A percentile compares a stretch with the other conserved stretches of the same genome.
These are phyloP conservation scores for Aspergillus homomorphus DNA, from an alignment of 495 filamentous ascomycete genomes.

Conservation along the genomic window DNA sequence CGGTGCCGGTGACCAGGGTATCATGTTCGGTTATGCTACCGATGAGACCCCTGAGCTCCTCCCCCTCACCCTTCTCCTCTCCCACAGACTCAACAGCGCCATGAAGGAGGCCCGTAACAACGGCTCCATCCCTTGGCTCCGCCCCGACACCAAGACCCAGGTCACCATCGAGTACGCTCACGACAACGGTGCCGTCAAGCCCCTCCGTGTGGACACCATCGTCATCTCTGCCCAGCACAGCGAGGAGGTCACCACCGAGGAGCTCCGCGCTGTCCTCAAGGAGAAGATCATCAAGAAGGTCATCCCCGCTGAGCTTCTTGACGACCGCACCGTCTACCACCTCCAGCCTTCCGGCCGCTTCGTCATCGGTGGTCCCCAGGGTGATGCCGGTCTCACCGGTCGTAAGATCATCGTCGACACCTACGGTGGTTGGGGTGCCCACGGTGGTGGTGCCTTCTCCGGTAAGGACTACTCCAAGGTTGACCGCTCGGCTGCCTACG, in stretches of 20 bases:
- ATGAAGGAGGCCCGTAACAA: slow-evolving; percentile 86
- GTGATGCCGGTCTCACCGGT: slow-evolving; percentile 97
- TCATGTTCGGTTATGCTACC: slow-evolving; percentile 99
- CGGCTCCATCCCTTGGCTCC: slow-evolving; percentile 86
- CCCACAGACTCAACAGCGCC: slow-evolving; percentile 92
- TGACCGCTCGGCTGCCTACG: slow-evolving; percentile 95
- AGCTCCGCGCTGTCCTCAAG: slow-evolving; percentile 89
- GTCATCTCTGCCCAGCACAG: slow-evolving; percentile 95
- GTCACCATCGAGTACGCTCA: slow-evolving; percentile 98
- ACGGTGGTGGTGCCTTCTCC: slow-evolving; percentile 99
- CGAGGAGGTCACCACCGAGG: slow-evolving; percentile 83
- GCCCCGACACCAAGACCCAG: slow-evolving; percentile 99
- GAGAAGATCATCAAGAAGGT: slow-evolving; percentile 96
- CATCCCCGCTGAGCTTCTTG: slow-evolving; percentile 88
- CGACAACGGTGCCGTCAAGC: slow-evolving; percentile 90
- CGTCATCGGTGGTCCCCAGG: slow-evolving; percentile 98
- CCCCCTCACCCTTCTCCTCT: slow-evolving; percentile 85
- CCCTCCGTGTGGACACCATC: slow-evolving; percentile 89
- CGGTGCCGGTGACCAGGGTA: slow-evolving; percentile 98
- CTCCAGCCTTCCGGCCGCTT: slow-evolving; percentile 98
- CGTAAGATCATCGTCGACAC: slow-evolving; percentile 99
- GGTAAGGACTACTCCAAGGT: slow-evolving; percentile 99
- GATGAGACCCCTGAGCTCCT: slow-evolving; percentile 98
- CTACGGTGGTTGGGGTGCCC: slow-evolving; percentile 99
- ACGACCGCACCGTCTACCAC: slow-evolving; percentile 92